These are phyloP conservation scores for Eutypella sp. DNA, from an alignment of 2,329 filamentous ascomycete species.

Conservation along the genomic window DNA sequence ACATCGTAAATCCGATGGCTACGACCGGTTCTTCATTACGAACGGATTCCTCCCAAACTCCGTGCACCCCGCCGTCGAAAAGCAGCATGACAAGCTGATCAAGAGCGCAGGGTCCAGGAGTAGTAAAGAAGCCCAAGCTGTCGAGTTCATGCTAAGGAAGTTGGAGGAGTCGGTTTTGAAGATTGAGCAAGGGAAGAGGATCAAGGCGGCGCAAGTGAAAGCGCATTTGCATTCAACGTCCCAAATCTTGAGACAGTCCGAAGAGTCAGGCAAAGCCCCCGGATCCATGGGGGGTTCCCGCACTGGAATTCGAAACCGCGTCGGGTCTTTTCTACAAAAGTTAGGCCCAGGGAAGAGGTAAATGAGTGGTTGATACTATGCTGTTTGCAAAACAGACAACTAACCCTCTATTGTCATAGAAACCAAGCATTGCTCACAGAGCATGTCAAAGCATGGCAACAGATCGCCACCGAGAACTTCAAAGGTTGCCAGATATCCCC, in stretches of 20 bases:
- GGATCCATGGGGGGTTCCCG: neutral
- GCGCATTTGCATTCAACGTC: conserved; percentile 12
- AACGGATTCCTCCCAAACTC: conserved; percentile 1
- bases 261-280: neutral
- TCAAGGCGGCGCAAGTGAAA: conserved; percentile 15
- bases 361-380: neutral
- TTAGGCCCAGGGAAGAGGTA: neutral
- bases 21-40: conserved; percentile 17
- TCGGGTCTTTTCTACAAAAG: neutral
- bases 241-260: neutral
- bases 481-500: conserved; percentile 25
- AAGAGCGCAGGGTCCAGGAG: conserved; percentile 11
- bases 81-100: conserved; percentile 13
- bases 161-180: conserved; percentile 22
- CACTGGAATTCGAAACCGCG: neutral
- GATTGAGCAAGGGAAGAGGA: conserved; percentile 15
- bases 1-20: conserved; percentile 17
- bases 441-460: conserved; percentile 14
- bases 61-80: conserved; percentile 12
- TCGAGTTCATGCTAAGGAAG: conserved; percentile 21
- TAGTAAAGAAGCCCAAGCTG: conserved; percentile 16
- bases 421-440: conserved; percentile 1
- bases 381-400: neutral
- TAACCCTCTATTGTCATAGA: neutral
- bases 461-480: conserved; percentile 13